Base-by-base conservation (phyloP, 169 alveolate genomes). In the Eimeria praecox region DNA sequence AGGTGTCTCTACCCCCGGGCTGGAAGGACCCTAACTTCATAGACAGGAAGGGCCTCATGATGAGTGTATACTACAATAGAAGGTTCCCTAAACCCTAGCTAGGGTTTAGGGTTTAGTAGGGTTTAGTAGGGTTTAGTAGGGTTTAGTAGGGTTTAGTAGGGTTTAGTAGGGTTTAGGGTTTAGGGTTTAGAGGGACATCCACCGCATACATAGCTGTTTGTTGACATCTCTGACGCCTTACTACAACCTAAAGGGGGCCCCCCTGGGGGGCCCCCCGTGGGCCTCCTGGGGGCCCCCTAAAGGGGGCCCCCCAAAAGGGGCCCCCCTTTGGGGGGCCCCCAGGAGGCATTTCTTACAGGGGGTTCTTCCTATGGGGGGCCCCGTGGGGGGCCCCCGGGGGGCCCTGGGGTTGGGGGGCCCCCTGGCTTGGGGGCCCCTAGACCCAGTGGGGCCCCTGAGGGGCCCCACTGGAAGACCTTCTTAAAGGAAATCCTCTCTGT, bases 1-100 rank as follows among this genome's bases (percentile, higher is more conserved):
- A 98, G 96, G 96, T 97, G 49, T 98, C 98, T 18, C 96, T 98
- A 71, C 99, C 99, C 6, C 93, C 97, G 46, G 98, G 97, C 95
- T 98, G 96, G 90, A 86, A 96, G 22, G 99, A 98, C 94, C 98
- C 98, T 69, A 98, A 98, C 95, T 98, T 98, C 95, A 20, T 97
- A 44, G 97, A 98, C 97, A 96, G 97, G 85, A 95, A 82, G 96
- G 99, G 99, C 49, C 87, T 93, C 40, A 96, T 98, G 90, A 98
- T 98, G 80, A 97, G 97, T 69, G 96, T 98, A 20, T 97, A 97
- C 33, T 96, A 96, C 96, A 96, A 97, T 69, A 97, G 98, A 35
- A 97, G 93, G 91, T 97, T 96, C 96, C 99, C 99, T 33, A 97
- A 97, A 85, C 98, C 87, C 35, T 77, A 35, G 46, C 33, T n/a